Evolutionary conservation across 1,139 yeast species (phyloP).

Genomic region (Suhomyces guaymorum): DNA sequence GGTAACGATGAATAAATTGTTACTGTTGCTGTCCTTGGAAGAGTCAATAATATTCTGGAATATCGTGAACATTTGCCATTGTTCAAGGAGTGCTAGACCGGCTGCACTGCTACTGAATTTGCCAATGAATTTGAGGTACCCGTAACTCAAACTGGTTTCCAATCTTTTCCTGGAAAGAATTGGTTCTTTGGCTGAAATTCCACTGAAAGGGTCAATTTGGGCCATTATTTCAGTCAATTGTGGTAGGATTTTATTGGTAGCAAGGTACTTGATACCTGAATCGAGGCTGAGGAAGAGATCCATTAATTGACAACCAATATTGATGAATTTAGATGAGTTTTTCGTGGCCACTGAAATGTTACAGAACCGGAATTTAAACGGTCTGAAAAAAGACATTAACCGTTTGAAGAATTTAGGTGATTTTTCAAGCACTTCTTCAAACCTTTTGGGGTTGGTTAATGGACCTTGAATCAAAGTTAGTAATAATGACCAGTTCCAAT

Average conservation of each 20-base stretch:
- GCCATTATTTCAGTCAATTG: slow-evolving; percentile 88
- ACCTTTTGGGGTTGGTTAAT: slow-evolving; percentile 61
- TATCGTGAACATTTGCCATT: slow-evolving; percentile 84
- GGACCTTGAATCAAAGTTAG: slow-evolving; percentile 78
- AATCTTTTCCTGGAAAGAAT: slow-evolving; percentile 64
- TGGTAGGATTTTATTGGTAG: slow-evolving; percentile 75
- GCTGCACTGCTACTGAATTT: slow-evolving; percentile 57
- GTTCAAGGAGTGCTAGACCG: slow-evolving; percentile 69
- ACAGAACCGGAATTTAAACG: slow-evolving; percentile 85
- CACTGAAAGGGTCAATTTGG: slow-evolving; percentile 79
- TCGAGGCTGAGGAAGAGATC: slow-evolving; percentile 60
- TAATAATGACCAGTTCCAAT: slow-evolving; percentile 87
- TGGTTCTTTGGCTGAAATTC: slow-evolving; percentile 72
- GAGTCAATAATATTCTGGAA: slow-evolving; percentile 70
- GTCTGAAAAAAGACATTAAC: slow-evolving; percentile 82
- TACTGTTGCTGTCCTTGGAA: slow-evolving; percentile 32
- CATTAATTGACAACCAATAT: slow-evolving; percentile 72
- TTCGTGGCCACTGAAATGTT: slow-evolving; percentile 41
- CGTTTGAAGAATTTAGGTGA: slow-evolving; percentile 83
- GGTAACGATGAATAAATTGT: slow-evolving; percentile 60
- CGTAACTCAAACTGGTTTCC: slow-evolving; percentile 65
- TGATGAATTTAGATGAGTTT: slow-evolving; percentile 56
- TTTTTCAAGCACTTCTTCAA: slow-evolving; percentile 77
- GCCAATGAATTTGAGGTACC: slow-evolving; percentile 79
- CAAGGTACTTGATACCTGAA: slow-evolving; percentile 68